Evolutionary conservation across 139 green algal species (phyloP).

Genomic region (Edaphochlamys debaryana): DNA sequence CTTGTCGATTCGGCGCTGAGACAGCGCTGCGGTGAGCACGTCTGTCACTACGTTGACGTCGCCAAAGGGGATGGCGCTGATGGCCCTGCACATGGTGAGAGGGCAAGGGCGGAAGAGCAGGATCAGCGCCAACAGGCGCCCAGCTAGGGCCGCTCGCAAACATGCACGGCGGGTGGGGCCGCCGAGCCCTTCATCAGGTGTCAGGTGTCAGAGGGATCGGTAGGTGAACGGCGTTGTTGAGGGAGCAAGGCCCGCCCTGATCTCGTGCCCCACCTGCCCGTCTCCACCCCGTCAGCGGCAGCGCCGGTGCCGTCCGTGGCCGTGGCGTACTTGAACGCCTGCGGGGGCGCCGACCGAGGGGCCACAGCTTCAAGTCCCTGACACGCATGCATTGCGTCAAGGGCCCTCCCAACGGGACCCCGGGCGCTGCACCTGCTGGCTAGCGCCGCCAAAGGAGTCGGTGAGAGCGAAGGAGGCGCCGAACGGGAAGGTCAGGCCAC

Average conservation of each 20-base stretch:
- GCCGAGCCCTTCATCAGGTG: too few relatives aligned
- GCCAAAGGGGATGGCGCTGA: constrained; percentile 18
- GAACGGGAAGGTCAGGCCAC: constrained; percentile 33
- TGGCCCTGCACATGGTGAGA: constrained; percentile 2
- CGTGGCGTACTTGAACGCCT: not conserved
- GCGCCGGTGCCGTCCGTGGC: constrained; percentile 5
- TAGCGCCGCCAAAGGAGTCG: constrained; percentile 35
- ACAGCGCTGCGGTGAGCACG: constrained; percentile 12
- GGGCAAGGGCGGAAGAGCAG: too few relatives aligned
- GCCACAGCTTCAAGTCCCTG: too few relatives aligned
- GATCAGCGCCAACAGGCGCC: too few relatives aligned
- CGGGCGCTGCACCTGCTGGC: not conserved
- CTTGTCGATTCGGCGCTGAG: constrained; percentile 23
- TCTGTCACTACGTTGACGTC: constrained; percentile 40
- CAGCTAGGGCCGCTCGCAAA: too few relatives aligned
- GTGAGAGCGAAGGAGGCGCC: constrained; percentile 36
- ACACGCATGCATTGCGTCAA: too few relatives aligned
- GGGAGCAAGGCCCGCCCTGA: too few relatives aligned
- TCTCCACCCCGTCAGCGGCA: constrained; percentile 9
- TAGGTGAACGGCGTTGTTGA: not conserved
- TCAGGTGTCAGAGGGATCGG: too few relatives aligned
- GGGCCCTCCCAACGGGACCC: too few relatives aligned
- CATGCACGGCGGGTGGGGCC: too few relatives aligned
- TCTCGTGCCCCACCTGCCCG: constrained; percentile 26
- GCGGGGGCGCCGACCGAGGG: too few relatives aligned